Conservation (phyloP, 140 eudicot genomes). For the Stevia rebaudiana region DNA sequence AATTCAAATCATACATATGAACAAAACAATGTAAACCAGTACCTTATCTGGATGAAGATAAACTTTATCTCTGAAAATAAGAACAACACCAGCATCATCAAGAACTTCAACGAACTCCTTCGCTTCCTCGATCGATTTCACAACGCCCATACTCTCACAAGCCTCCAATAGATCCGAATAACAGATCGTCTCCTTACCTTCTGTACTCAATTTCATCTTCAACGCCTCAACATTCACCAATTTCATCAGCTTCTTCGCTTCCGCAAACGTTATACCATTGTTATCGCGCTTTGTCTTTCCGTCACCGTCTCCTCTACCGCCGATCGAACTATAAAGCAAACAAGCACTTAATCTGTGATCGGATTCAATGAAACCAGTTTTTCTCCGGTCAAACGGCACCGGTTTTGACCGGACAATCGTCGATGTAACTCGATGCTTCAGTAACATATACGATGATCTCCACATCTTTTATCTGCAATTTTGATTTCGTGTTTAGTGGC, state of each 20-base stretch:
- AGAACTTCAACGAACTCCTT: constrained; percentile 59
- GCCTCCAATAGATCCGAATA: constrained; percentile 51
- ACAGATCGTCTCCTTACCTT: constrained; percentile 61
- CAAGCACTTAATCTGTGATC: constrained; percentile 10
- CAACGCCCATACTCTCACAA: constrained; percentile 59
- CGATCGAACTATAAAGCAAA: constrained; percentile 15
- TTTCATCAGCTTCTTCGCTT: constrained; percentile 75
- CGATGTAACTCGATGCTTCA: constrained; percentile 28
- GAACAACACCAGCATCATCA: constrained; percentile 87
- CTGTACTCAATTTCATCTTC: constrained; percentile 56
- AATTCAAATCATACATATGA: background rate
- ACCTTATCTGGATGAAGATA: constrained; percentile 75
- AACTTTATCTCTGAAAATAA: constrained; percentile 67
- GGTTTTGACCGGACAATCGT: constrained; percentile 13
- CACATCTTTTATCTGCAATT: constrained; percentile 25
- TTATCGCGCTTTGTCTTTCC: background rate
- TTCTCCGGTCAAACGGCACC: background rate
- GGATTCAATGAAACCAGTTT: background rate
- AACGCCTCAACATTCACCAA: constrained; percentile 80
- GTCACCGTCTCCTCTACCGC: constrained; percentile 9
- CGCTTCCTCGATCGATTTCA: constrained; percentile 60
- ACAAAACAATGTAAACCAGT: background rate
- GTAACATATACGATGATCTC: constrained; percentile 30
- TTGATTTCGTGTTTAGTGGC: background rate
- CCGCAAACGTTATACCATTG: constrained; percentile 38